Base-by-base conservation (phyloP, 805 yeast genomes). In the Ascoidea tarda region DNA sequence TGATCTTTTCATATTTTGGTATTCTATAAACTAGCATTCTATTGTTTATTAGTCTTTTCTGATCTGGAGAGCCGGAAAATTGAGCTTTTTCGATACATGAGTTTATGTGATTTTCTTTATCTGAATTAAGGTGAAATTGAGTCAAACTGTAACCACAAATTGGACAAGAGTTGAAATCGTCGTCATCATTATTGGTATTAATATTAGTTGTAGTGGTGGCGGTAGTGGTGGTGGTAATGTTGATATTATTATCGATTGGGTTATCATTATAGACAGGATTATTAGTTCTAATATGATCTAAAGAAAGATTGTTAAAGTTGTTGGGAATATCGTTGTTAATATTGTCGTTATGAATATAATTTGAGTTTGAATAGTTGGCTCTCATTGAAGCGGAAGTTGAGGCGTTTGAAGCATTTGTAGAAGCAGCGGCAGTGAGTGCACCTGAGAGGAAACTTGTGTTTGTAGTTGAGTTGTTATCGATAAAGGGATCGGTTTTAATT, bases 21-120 rank as follows among this genome's bases (percentile, higher is more conserved):
- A 73, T 59, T 16, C 60, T 77, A 64, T 86, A 88, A 1, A 89
- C 93, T 50, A 93, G 70, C 97, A 93, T 90, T 55, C 96, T 75
- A 63, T 90, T 38, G 4, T 38, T 90, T 33, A 76, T 70, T 5
- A 74, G 69, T 47, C 88, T 66, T 51, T 74, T 73, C 52, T 76
- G 75, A 44, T 76, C 77, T 5, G 81, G 77, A 46, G 79, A 72
- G n/a, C 86, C 83, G 50, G 81, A 76, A 59, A 76, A 79, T 55
- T 82, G 84, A 32, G 84, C 78, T 47, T 66, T 66, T 12, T 62
- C 66, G 16, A 93, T 63, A 64, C 99, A 93, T 5, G 71, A 70
- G 56, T 76, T 79, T 42, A 91, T 79, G 66, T 91, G 98, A 0
- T 62, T 63, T 58, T 83, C 91, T 53, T 77, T 77, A 21, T 67